Base-by-base conservation (phyloP, 108 stramenopile genomes). In the Fistulifera solaris region DNA sequence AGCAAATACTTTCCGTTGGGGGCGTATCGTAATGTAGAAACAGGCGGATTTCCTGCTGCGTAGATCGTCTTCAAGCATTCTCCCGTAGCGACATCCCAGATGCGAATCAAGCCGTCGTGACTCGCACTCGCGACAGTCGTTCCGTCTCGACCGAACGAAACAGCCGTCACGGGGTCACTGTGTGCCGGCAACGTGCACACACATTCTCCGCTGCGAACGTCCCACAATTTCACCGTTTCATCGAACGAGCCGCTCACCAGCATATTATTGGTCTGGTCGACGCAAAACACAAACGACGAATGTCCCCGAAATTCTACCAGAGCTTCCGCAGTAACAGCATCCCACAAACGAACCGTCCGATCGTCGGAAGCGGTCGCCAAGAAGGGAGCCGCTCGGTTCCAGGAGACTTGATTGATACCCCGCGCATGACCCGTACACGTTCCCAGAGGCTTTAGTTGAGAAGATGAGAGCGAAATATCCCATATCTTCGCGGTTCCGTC, bases 141-240 rank as follows among this genome's bases (percentile, higher is more conserved):
- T 27, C 90, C 88, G 59, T 95, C 94, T 0, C 85, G 66, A 57
- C 87, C 87, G 56, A 96, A 95, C 58, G 72, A 71, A 11, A 94
- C 95, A 0, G 80, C 76, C 1, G 95, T 95, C 11, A 98, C 94
- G 15, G 97, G 97, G 72, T 98, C 94, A 19, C 87, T 85, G 69
- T 98, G 97, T 0, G 94, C 93, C 11, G 93, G 89, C 40, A 98
- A 61, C 15, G 95, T 95, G 35, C 73, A 68, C 0, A 98, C 80
- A 61, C 91, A 93, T 17, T 89, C 87, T 1, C 95, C 95, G 23
- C 74, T 76, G 0, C 96, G 80, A 3, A 95, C 71, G 63, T 98
- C 97, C 95, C 95, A 98, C 7, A 98, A 48, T 55, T 94, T 90
- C 24, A 98, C 95, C 2, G 88, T 96, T 58, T 95, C 94, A 58